A percentile compares a stretch with the other conserved stretches of the same genome.
phyloP scores from a whole-genome alignment of 2,329 filamentous ascomycete genomes.

The Aureobasidium leucospermi region DNA sequence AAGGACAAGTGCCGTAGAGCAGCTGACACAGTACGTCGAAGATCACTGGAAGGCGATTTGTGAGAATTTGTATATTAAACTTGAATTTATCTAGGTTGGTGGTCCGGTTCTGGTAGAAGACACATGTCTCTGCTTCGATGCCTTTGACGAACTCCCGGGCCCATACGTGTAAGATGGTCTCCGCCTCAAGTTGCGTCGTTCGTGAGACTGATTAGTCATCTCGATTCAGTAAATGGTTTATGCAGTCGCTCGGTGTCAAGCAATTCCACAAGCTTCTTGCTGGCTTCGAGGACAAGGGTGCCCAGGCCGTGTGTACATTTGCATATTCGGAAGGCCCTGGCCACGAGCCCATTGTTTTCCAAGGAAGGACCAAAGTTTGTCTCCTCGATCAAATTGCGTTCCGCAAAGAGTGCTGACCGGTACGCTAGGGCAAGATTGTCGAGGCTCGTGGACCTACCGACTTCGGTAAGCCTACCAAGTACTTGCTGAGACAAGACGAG shows the following conservation, averaged over 20 bases:
- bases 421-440: conserved; percentile 66
- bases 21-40: conserved; percentile 58
- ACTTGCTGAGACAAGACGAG: neutral
- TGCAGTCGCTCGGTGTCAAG: conserved; percentile 71
- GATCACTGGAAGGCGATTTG: neutral
- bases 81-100: conserved; percentile 51
- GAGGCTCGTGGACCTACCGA: conserved; percentile 67
- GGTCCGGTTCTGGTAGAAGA: conserved; percentile 94
- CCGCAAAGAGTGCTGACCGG: conserved; percentile 9
- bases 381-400: neutral
- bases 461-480: conserved; percentile 60
- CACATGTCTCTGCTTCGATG: conserved; percentile 88
- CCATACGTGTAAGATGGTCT: conserved; percentile 73
- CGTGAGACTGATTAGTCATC: neutral
- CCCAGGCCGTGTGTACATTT: conserved; percentile 93
- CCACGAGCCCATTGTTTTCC: conserved; percentile 77
- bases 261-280: conserved; percentile 86
- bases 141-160: conserved; percentile 82
- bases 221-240: conserved; percentile 77
- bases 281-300: conserved; percentile 83
- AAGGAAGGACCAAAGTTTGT: conserved; percentile 74
- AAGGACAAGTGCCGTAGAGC: conserved; percentile 78
- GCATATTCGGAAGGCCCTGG: conserved; percentile 83
- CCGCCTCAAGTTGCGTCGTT: neutral
- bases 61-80: neutral